Conservation (phyloP, 441 rosid species). For the Syzygium malaccense region DNA sequence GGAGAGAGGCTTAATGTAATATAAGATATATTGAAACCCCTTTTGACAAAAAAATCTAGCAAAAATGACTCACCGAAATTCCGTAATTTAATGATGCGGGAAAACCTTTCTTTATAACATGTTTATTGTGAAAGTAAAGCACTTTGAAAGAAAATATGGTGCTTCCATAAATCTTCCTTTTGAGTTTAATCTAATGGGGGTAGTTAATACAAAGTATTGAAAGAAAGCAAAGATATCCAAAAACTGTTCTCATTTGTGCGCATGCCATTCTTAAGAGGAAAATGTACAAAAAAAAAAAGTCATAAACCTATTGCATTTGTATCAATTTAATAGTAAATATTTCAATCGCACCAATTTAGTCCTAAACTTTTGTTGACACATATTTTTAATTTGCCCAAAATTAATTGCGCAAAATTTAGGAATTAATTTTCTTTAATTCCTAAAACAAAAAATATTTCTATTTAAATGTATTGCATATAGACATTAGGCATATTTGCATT, state of each 20-base stretch:
- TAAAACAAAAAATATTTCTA: no score
- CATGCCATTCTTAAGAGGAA: not conserved
- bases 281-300: no score
- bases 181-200: not conserved
- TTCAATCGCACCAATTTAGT: no score
- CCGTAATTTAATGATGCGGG: not conserved
- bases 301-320: no score
- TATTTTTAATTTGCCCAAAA: no score
- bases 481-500: no score
- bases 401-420: no score
- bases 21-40: not conserved
- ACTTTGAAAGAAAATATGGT: not conserved
- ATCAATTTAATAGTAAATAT: no score
- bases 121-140: not conserved
- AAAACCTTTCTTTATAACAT: not conserved
- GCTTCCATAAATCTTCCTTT: not conserved
- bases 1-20: not conserved
- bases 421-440: no score
- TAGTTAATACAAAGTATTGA: not conserved
- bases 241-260: not conserved
- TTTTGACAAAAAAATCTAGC: not conserved
- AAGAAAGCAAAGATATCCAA: not conserved
- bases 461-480: no score
- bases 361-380: no score
- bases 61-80: not conserved